Conservation (phyloP, 2,329 filamentous ascomycete species). For the Diaporthe australafricana region DNA sequence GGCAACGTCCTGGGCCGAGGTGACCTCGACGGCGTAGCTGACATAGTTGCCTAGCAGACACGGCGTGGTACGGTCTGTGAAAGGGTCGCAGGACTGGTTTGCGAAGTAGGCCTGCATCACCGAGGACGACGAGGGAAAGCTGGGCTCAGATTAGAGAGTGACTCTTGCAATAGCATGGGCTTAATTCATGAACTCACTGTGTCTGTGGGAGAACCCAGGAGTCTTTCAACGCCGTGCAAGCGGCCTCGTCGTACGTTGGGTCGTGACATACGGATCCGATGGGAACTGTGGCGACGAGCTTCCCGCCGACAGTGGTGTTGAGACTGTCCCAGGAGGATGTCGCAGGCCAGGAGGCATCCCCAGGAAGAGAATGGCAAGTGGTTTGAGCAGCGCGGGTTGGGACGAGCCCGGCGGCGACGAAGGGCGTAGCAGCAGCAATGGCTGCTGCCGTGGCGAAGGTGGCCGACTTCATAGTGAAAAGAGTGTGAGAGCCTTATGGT, state of each 20-base stretch:
- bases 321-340: conserved; percentile 54
- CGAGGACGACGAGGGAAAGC: conserved; percentile 44
- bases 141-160: conserved; percentile 23
- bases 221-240: conserved; percentile 49
- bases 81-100: conserved; percentile 39
- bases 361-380: conserved; percentile 35
- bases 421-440: background rate
- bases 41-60: conserved; percentile 51
- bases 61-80: conserved; percentile 42
- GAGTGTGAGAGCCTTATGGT: conserved; percentile 6
- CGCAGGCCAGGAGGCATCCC: conserved; percentile 62
- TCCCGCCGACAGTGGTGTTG: conserved; percentile 61
- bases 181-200: conserved; percentile 44
- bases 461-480: conserved; percentile 9
- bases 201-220: conserved; percentile 52
- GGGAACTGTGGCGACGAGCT: conserved; percentile 60
- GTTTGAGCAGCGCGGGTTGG: background rate
- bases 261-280: conserved; percentile 59
- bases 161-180: background rate
- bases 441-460: conserved; percentile 5
- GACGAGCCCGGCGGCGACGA: conserved; percentile 7
- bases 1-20: conserved; percentile 37
- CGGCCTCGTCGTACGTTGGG: conserved; percentile 50
- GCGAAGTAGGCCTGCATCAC: conserved; percentile 46
- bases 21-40: conserved; percentile 42